Evolutionary conservation across 257 asterid species (phyloP), one percentile per base, ranked within the genome.

Genomic region (Rhazya stricta): DNA sequence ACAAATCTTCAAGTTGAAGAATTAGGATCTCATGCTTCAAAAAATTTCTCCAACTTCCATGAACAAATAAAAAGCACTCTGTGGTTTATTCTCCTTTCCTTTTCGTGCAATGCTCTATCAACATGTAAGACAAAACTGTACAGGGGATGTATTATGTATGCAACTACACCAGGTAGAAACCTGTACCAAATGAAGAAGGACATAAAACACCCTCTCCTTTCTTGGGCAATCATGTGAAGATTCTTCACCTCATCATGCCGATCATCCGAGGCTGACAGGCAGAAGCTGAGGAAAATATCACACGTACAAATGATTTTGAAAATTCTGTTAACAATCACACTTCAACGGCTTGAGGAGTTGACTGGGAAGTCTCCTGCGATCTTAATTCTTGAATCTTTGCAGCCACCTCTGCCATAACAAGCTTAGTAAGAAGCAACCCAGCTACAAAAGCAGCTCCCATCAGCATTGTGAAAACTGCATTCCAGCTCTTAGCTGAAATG

Each of bases 401-500:
- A 29, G 88, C 85, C 30, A 94, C 96, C 91, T 95, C 99, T 0
- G 97, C 93, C 74, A 91, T 77, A 3, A 95, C 97, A 27, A 95
- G 96, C 76, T 87, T 85, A 9, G 98, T 91, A 1, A 95, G 88
- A 63, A 95, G 88, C 86, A 95, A 76, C 1, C 99, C 99, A 0
- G 99, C 94, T 25, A 93, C 37, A 12, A 92, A 80, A 34, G 98
- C 97, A 6, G 98, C 88, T 27, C 83, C 93, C 97, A 95, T 95
- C 9, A 95, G 88, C 99, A 95, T 95, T 45, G 87, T 86, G 36
- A 95, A 95, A 11, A 95, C 99, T 0, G 87, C 95, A 69, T 83
- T 86, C 99, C 99, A 95, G 83, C 99, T 95, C 73, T 71, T 75
- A 69, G 94, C 83, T 21, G 99, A 95, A 66, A 95, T 88, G 70